Evolutionary conservation across 305 asterid species (phyloP).

Genomic region (Coffea humblotiana): DNA sequence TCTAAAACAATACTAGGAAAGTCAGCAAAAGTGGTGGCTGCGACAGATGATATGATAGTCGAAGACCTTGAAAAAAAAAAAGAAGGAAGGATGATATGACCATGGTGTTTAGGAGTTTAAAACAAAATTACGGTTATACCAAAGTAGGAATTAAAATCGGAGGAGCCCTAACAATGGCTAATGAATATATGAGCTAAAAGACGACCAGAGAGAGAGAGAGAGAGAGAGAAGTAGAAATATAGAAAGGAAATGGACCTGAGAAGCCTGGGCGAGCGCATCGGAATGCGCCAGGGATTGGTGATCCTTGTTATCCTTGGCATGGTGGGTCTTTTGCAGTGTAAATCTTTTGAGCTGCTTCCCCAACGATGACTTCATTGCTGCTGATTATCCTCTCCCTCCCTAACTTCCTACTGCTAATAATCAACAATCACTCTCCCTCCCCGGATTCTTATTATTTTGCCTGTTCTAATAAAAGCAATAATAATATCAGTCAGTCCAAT

Average conservation of each 20-base stretch:
- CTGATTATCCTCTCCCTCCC: neutral
- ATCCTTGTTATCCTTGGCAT: slow-evolving; percentile 69
- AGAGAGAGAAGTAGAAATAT: slow-evolving; percentile 3
- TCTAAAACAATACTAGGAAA: neutral
- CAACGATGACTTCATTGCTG: slow-evolving; percentile 69
- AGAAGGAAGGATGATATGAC: neutral
- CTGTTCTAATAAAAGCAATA: too few species aligned
- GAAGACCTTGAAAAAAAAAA: neutral
- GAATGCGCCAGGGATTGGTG: slow-evolving; percentile 50
- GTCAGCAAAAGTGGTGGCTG: neutral
- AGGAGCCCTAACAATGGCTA: slow-evolving; percentile 1
- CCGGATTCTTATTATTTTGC: too few species aligned
- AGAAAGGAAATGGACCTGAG: slow-evolving; percentile 52
- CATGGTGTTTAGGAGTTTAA: neutral
- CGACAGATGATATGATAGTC: neutral
- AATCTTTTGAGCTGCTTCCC: slow-evolving; percentile 69
- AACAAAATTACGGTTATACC: neutral
- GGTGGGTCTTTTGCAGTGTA: slow-evolving; percentile 60
- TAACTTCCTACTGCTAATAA: too few species aligned
- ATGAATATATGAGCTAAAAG: neutral
- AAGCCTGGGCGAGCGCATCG: slow-evolving; percentile 71
- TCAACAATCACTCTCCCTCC: too few species aligned
- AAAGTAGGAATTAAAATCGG: neutral
- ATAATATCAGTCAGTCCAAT: too few species aligned
- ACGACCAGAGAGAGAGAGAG: neutral